These are phyloP conservation scores for Solanum gracilifrons DNA, from an alignment of 257 asterid genomes.

Conservation along the genomic window DNA sequence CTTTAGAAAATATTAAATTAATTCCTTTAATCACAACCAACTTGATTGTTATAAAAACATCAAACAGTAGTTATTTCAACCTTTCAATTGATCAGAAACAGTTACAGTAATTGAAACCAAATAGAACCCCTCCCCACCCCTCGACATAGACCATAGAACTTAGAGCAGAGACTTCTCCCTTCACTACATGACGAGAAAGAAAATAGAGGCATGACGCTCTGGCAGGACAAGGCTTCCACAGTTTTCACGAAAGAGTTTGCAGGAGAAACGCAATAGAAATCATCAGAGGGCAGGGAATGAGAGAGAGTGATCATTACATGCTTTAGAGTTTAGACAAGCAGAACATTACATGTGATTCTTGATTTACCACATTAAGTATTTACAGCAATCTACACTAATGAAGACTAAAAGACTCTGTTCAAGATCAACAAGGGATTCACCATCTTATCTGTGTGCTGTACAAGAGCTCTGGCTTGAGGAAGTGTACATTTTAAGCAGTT, in stretches of 20 bases:
- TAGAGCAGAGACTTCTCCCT: not conserved
- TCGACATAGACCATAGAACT: not conserved
- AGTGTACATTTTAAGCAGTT: not conserved
- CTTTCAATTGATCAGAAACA: not conserved
- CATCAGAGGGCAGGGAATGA: not conserved
- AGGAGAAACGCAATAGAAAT: not conserved
- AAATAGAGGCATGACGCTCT: not conserved
- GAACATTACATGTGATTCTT: not conserved
- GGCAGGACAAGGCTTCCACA: not conserved
- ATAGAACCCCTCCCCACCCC: not conserved
- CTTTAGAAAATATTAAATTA: not conserved
- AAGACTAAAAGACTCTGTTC: not conserved
- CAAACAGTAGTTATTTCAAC: not conserved
- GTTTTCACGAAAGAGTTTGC: not conserved
- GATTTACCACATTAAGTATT: not conserved
- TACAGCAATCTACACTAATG: not conserved
- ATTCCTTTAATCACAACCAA: not conserved
- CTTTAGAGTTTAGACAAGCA: not conserved
- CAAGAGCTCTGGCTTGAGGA: not conserved
- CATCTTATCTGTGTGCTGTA: not conserved
- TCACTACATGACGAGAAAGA: not conserved
- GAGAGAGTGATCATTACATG: not conserved
- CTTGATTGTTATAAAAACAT: not conserved
- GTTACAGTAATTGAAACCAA: not conserved
- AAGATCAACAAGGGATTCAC: not conserved